Evolutionary conservation across 176 grass and related monocot genomes (phyloP), one percentile per base, ranked within the genome.

Genomic region (Aegilops tauschii): DNA sequence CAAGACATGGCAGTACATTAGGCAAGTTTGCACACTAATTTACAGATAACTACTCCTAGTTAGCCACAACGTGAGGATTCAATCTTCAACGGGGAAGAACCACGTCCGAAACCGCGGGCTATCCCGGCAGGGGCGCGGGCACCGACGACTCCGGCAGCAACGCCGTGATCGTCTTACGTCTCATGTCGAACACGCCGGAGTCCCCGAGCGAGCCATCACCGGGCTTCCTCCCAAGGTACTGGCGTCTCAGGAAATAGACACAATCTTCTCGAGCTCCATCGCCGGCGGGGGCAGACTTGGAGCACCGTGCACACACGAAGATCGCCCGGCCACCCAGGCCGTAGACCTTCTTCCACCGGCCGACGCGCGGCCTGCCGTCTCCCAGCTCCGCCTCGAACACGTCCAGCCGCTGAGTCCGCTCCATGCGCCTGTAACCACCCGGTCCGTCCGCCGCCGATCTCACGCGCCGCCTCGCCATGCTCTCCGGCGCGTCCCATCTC

Each of bases 241-340:
- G 54, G 6, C 23, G n/a, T 18, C 16, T 28, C 54, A 77, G 74
- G 67, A 87, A 83, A 27, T 83, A 88, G 36, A 88, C 61, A 47
- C 25, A 82, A 49, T 88, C 80, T 54, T 59, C 17, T 45, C 50
- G 61, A 69, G 73, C 20, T 17, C 70, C 76, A 34, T 9, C 10
- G 8, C 12, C 31, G 16, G 32, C 69, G n/a, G 79, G 12, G 25
- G 66, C 14, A 21, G 79, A 82, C 31, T 59, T 76, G 3, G 86
- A 82, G 86, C 45, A 61, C 11, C 11, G 20, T 1, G 0, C 1
- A 1, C 86, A 20, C 7, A 88, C 50, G 27, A 77, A 83, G 12
- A 88, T 73, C 0, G 70, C 42, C 2, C 36, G 65, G 8, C 84
- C 50, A 25, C 28, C 76, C 11, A 86, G 42, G 1, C 30, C 10